These are phyloP conservation scores for Grammothele lineata DNA, from an alignment of 768 basidiomycete species.

Conservation along the genomic window DNA sequence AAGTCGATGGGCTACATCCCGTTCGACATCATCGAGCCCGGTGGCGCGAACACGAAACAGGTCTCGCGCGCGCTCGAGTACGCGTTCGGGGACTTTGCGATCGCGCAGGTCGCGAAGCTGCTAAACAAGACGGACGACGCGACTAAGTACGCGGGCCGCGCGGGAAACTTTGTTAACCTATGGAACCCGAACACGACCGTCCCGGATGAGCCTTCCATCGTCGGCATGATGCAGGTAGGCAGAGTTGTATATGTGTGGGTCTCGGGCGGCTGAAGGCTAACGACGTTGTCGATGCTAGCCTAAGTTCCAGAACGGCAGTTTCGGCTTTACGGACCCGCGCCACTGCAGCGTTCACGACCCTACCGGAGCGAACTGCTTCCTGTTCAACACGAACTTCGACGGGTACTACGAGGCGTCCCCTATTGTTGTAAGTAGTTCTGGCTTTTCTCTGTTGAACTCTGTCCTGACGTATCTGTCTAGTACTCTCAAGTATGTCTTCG, in stretches of 20 bases:
- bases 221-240: conserved; percentile 67
- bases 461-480: conserved; percentile 26
- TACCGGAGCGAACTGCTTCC: conserved; percentile 50
- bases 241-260: no score
- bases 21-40: conserved; percentile 28
- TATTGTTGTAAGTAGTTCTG: conserved; percentile 46
- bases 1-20: conserved; percentile 41
- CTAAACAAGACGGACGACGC: conserved; percentile 48
- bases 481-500: conserved; percentile 47
- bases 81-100: conserved; percentile 59
- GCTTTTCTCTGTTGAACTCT: background rate
- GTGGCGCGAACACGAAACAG: conserved; percentile 58
- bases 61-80: conserved; percentile 63
- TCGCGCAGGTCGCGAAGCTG: conserved; percentile 58
- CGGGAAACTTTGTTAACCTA: conserved; percentile 53
- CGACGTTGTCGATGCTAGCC: conserved; percentile 32
- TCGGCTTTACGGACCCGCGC: conserved; percentile 60
- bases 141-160: conserved; percentile 51
- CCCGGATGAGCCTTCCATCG: conserved; percentile 39
- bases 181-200: conserved; percentile 57
- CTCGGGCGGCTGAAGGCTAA: background rate
- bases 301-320: conserved; percentile 52
- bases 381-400: conserved; percentile 50
- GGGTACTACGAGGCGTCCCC: conserved; percentile 67
- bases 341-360: conserved; percentile 66